Conservation (phyloP, 768 basidiomycete genomes). For the Tylopilus vinaceipallidus region DNA sequence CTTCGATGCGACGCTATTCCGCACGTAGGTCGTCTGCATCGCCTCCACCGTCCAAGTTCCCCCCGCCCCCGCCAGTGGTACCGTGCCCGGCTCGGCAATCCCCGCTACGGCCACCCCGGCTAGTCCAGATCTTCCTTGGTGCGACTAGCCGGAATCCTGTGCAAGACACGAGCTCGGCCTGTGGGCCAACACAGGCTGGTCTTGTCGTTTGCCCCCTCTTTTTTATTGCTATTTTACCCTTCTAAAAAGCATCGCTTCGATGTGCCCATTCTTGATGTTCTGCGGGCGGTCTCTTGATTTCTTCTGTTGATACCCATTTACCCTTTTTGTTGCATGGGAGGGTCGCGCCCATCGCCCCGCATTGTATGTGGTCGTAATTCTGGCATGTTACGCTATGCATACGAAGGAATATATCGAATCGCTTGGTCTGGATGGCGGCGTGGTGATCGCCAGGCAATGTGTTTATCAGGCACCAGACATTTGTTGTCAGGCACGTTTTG, state of each 20-base stretch:
- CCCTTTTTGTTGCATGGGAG: slow-evolving; percentile 18
- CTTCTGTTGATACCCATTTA: slow-evolving; percentile 21
- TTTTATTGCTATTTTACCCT: background rate
- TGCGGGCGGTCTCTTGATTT: background rate
- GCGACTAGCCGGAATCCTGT: no score
- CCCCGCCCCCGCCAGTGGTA: slow-evolving; percentile 38
- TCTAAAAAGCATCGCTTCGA: slow-evolving; percentile 1
- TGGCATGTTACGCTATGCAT: slow-evolving; percentile 26
- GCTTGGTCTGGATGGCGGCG: slow-evolving; percentile 16
- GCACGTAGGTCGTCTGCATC: slow-evolving; percentile 57
- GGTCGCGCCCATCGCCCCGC: slow-evolving; percentile 9
- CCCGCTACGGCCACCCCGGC: slow-evolving; percentile 34
- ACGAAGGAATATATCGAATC: slow-evolving; percentile 14
- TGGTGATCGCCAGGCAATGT: no score
- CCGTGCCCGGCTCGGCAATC: slow-evolving; percentile 24
- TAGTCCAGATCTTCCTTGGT: slow-evolving; percentile 43
- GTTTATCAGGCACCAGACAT: no score
- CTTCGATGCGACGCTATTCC: no score
- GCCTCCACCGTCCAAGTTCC: slow-evolving; percentile 42
- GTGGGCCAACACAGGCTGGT: slow-evolving; percentile 25
- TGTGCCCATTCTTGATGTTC: slow-evolving; percentile 1
- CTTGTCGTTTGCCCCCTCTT: slow-evolving; percentile 21
- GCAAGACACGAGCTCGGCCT: no score
- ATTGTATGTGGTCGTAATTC: slow-evolving; percentile 26
- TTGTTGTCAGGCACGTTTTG: no score